phyloP scores from a whole-genome alignment of 140 eudicot species.

The Ambrosia hybrid region DNA sequence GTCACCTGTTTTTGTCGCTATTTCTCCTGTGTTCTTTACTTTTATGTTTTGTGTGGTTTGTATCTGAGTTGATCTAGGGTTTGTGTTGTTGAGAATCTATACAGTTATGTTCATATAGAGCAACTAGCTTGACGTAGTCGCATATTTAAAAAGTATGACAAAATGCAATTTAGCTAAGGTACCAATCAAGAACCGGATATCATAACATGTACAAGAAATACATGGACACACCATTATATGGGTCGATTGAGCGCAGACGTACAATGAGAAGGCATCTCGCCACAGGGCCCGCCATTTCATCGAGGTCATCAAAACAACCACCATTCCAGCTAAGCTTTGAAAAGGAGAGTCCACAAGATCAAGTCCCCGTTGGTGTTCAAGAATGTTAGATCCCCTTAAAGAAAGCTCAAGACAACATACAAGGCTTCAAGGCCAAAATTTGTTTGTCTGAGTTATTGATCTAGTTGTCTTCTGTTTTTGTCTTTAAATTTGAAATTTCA shows the following conservation, averaged over 20 bases:
- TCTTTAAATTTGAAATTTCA: constrained; percentile 15
- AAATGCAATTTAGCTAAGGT: constrained; percentile 60
- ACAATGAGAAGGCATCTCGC: constrained; percentile 71
- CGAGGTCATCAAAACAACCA: constrained; percentile 63
- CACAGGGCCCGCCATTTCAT: constrained; percentile 65
- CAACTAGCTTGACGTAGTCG: too few species aligned
- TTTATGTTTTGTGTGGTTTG: too few species aligned
- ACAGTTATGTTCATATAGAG: too few species aligned
- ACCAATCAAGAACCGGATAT: constrained; percentile 66
- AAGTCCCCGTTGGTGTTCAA: constrained; percentile 62
- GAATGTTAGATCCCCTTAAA: constrained; percentile 61
- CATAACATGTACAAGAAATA: constrained; percentile 73
- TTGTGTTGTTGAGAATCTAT: too few species aligned
- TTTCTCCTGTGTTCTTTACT: too few species aligned
- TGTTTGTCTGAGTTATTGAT: constrained; percentile 44
- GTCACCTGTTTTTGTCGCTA: too few species aligned
- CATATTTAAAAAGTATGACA: constrained; percentile 47
- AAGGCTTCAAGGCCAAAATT: constrained; percentile 59
- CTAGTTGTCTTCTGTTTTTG: neutral
- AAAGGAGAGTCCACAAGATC: constrained; percentile 64
- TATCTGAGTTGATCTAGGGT: too few species aligned
- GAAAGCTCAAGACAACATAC: constrained; percentile 63
- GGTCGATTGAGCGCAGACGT: constrained; percentile 59
- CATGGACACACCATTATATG: constrained; percentile 63
- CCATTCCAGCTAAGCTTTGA: constrained; percentile 65